Evolutionary conservation across 2,329 filamentous ascomycete species (phyloP).

Genomic region (Colletotrichum orbiculare): DNA sequence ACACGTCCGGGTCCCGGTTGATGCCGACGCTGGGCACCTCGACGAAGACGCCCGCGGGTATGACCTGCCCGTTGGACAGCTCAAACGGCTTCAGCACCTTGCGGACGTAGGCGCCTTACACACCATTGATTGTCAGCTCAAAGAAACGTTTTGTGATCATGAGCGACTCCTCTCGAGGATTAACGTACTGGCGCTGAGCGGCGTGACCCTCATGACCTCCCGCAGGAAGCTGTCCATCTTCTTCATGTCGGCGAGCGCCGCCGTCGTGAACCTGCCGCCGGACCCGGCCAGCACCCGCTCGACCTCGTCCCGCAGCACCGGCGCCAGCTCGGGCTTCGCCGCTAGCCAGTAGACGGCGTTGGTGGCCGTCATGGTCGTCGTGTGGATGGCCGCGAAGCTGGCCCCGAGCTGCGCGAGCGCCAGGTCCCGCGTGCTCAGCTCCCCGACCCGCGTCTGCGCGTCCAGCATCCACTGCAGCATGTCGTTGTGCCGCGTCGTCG

Average conservation of each 20-base stretch:
- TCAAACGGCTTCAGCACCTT: constrained; percentile 61
- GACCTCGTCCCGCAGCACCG: constrained; percentile 64
- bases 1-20: constrained; percentile 33
- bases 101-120: constrained; percentile 57
- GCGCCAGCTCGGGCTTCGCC: constrained; percentile 59
- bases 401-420: constrained; percentile 56
- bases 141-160: background rate
- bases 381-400: constrained; percentile 63
- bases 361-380: constrained; percentile 57
- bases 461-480: constrained; percentile 60
- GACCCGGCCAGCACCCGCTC: constrained; percentile 48
- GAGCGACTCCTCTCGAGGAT: background rate
- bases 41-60: constrained; percentile 55
- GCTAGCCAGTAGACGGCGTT: constrained; percentile 64
- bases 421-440: constrained; percentile 47
- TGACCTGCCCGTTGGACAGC: constrained; percentile 63
- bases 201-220: constrained; percentile 40
- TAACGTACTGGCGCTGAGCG: constrained; percentile 1
- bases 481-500: constrained; percentile 51
- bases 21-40: constrained; percentile 52
- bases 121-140: constrained; percentile 50
- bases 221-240: constrained; percentile 55
- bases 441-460: constrained; percentile 46
- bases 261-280: constrained; percentile 45
- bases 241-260: constrained; percentile 49